Conservation (phyloP, 345 rosid genomes). For the Hibiscus trionum region DNA sequence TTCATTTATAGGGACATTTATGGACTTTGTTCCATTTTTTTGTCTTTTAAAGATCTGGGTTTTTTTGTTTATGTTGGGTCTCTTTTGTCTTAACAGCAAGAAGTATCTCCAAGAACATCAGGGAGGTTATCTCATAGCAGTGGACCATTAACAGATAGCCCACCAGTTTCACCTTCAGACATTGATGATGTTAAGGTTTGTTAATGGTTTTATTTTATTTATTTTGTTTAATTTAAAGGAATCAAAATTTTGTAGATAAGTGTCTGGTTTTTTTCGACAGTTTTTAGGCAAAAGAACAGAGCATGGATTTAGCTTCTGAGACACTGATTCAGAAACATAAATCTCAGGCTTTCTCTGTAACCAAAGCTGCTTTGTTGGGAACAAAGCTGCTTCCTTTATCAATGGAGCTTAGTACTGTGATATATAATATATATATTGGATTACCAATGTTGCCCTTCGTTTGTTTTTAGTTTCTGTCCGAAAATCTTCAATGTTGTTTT, state of each 20-base stretch:
- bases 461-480: background rate
- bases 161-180: conserved; percentile 88
- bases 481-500: background rate
- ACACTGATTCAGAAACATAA: conserved; percentile 26
- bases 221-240: background rate
- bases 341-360: conserved; percentile 49
- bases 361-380: conserved; percentile 23
- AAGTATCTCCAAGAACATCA: conserved; percentile 81
- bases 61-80: background rate
- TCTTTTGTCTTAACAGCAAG: conserved; percentile 46
- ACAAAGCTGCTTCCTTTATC: background rate
- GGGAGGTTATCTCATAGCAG: conserved; percentile 87
- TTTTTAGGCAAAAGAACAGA: background rate
- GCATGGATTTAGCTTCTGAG: conserved; percentile 22
- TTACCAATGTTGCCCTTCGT: conserved; percentile 2
- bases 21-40: background rate
- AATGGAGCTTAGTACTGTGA: background rate
- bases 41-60: background rate
- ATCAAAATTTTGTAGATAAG: background rate
- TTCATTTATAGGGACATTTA: background rate
- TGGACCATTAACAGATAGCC: conserved; percentile 88
- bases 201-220: background rate
- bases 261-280: conserved; percentile 5
- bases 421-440: background rate
- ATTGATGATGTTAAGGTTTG: conserved; percentile 68